Evolutionary conservation across 2,329 filamentous ascomycete species (phyloP).

Genomic region (Xylariaceae sp.): DNA sequence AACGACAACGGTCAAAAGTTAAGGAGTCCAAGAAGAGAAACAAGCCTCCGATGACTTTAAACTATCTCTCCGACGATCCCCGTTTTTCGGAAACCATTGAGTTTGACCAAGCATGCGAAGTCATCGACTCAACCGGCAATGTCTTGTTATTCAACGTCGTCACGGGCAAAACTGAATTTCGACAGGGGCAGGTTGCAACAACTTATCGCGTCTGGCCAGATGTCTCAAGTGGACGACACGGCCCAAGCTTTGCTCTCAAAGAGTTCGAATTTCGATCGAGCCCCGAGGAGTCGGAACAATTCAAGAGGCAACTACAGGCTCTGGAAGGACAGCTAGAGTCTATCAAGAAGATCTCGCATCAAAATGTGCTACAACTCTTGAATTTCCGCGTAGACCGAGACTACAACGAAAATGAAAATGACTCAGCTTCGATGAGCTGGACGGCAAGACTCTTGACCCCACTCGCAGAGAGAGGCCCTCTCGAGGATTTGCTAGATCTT

Average conservation of each 20-base stretch:
- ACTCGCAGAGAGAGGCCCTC: slow-evolving; percentile 77
- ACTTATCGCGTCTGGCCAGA: slow-evolving; percentile 75
- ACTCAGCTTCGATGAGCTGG: slow-evolving; percentile 56
- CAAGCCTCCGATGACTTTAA: slow-evolving; percentile 47
- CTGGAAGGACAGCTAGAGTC: slow-evolving; percentile 77
- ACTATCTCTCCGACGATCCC: slow-evolving; percentile 39
- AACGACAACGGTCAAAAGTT: slow-evolving; percentile 65
- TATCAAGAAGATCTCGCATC: slow-evolving; percentile 74
- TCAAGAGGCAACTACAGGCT: slow-evolving; percentile 75
- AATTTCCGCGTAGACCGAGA: slow-evolving; percentile 77
- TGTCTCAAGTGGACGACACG: slow-evolving; percentile 55
- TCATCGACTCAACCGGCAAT: slow-evolving; percentile 66
- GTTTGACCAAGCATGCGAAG: slow-evolving; percentile 69
- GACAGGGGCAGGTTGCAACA: slow-evolving; percentile 66
- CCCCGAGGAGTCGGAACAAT: slow-evolving; percentile 60
- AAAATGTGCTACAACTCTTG: slow-evolving; percentile 76
- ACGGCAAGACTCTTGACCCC: slow-evolving; percentile 76
- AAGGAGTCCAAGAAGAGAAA: slow-evolving; percentile 67
- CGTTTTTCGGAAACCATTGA: slow-evolving; percentile 47
- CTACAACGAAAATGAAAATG: slow-evolving; percentile 42
- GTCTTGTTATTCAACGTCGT: slow-evolving; percentile 71
- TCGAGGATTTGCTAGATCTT: slow-evolving; percentile 80
- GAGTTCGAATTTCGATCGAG: slow-evolving; percentile 63
- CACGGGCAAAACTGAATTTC: slow-evolving; percentile 67
- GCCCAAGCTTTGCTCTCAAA: slow-evolving; percentile 73